Base-by-base conservation (phyloP, 2,329 filamentous ascomycete genomes). In the Verticillium nubilum region DNA sequence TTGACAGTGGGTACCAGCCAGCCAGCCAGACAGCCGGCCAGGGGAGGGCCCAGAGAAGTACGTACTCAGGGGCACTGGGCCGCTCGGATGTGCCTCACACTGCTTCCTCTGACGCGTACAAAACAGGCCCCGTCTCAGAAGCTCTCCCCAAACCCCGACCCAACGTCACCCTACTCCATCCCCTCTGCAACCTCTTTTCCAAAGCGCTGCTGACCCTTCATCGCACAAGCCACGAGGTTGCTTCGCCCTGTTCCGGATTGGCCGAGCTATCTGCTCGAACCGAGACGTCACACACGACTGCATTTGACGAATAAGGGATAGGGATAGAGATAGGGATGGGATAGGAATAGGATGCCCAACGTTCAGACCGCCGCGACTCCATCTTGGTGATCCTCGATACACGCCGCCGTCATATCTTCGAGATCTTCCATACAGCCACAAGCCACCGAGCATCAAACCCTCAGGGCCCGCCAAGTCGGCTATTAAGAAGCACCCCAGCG, bases 61-160 rank as follows among this genome's bases (percentile, higher is more conserved):
- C 35, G 17, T n/a, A 47, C 42, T 19, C 42, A 50, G 42, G 42
- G 42, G 42, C 29, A 12, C 12, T 31, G 29, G 9, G 13, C 42
- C 42, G 57, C 61, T 62, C 60, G 61, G 59, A 62, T 60, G 61
- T 68, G 71, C 71, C 64, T 69, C 70, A 71, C 58, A 26, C 47
- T 53, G 52, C 60, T 60, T 58, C 55, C 67, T 72, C 69, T 66
- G 68, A 73, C 71, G 67, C 50, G 63, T 59, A 62, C 68, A 71
- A 69, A 69, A 72, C 71, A 60, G 29, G 60, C 61, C 67, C 61
- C 58, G 71, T 73, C 72, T 73, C 47, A 50, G 37, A 29, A 56
- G 26, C 23, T 23, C 42, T 50, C 42, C 42, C 19, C 42, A 23
- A 50, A 50, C 9, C 42, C 19, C 42, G 19, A 25, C n/a, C 19